Evolutionary conservation across 2,329 filamentous ascomycete species (phyloP).

Genomic region (Phialophora chinensis): DNA sequence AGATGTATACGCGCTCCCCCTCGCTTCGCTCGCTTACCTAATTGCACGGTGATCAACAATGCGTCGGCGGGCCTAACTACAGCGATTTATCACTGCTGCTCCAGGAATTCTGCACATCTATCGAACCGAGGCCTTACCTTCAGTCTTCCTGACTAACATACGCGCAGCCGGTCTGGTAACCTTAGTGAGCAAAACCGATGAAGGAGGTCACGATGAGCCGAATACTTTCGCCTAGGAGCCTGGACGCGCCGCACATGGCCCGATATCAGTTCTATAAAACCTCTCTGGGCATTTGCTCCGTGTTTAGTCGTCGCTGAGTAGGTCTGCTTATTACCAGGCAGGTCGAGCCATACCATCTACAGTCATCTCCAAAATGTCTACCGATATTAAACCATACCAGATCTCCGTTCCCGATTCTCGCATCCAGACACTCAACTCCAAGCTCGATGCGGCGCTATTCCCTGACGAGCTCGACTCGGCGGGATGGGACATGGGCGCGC

Average conservation of each 20-base stretch:
- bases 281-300: not conserved
- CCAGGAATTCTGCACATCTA: not conserved
- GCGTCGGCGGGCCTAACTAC: not conserved
- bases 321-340: too few relatives aligned
- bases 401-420: slow-evolving; percentile 45
- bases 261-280: slow-evolving; percentile 4
- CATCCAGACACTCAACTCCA: slow-evolving; percentile 45
- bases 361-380: slow-evolving; percentile 19
- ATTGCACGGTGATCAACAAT: not conserved
- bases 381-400: slow-evolving; percentile 39
- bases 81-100: not conserved
- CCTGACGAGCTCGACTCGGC: slow-evolving; percentile 50
- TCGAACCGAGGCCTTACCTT: not conserved
- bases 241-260: slow-evolving; percentile 4
- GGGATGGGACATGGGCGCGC: slow-evolving; percentile 50
- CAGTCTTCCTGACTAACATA: not conserved
- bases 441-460: slow-evolving; percentile 46
- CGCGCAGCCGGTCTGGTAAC: not conserved
- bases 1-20: not conserved
- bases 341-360: too few relatives aligned
- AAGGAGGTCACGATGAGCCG: not conserved
- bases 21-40: not conserved
- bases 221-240: not conserved
- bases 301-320: not conserved
- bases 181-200: not conserved